phyloP scores from a whole-genome alignment of 2,329 filamentous ascomycete genomes.

The Diaporthe amygdali region DNA sequence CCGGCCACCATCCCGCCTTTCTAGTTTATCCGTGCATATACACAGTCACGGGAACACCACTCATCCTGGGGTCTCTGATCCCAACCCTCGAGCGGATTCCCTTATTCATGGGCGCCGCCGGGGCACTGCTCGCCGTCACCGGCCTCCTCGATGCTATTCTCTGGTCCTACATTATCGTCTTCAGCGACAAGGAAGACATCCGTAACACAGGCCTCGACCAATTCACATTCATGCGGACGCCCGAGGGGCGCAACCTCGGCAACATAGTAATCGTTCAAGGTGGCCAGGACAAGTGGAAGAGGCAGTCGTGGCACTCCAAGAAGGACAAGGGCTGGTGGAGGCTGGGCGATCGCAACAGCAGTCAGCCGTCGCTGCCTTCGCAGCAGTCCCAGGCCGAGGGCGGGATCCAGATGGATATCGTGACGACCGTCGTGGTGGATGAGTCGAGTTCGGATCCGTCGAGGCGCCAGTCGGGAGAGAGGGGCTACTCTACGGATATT shows the following conservation, averaged over 20 bases:
- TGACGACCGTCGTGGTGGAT: conserved; percentile 39
- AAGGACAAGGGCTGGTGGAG: conserved; percentile 25
- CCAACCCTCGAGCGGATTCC: neutral
- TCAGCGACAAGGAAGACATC: conserved; percentile 41
- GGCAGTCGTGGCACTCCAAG: conserved; percentile 25
- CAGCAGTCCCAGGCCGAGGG: neutral
- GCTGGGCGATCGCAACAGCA: conserved; percentile 21
- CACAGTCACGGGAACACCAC: conserved; percentile 69
- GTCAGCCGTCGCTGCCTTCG: conserved; percentile 1
- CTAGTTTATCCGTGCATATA: conserved; percentile 74
- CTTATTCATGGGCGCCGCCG: conserved; percentile 60
- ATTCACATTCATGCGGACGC: conserved; percentile 54
- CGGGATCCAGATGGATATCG: conserved; percentile 36
- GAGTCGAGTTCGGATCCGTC: neutral
- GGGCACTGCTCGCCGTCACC: conserved; percentile 62
- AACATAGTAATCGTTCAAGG: conserved; percentile 44
- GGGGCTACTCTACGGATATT: neutral
- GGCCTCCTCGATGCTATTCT: conserved; percentile 60
- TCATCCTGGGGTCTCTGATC: conserved; percentile 58
- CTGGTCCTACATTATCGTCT: conserved; percentile 60
- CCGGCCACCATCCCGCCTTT: conserved; percentile 55
- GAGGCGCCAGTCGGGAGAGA: neutral
- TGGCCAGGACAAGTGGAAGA: conserved; percentile 22
- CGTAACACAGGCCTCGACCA: conserved; percentile 56
- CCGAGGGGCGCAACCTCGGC: conserved; percentile 42